Evolutionary conservation across 805 yeast species (phyloP).

Genomic region (Kregervanrija pseudodelftensis): DNA sequence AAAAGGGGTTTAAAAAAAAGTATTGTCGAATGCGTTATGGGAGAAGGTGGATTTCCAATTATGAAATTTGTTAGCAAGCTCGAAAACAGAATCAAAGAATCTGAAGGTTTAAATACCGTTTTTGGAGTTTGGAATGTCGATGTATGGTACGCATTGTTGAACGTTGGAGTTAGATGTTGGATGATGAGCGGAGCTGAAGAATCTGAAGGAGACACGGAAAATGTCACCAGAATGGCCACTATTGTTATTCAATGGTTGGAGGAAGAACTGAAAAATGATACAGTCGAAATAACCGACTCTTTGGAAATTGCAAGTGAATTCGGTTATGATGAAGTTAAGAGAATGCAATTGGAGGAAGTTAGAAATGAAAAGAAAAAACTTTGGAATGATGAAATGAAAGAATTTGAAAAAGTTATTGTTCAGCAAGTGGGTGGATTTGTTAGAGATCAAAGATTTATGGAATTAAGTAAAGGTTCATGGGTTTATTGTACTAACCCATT

Average conservation of each 20-base stretch:
- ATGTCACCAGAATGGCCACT: conserved; percentile 3
- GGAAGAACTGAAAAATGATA: not conserved
- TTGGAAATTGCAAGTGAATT: conserved; percentile 11
- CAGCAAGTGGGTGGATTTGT: conserved; percentile 64
- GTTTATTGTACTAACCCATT: conserved; percentile 56
- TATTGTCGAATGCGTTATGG: conserved; percentile 11
- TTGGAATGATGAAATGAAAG: conserved; percentile 41
- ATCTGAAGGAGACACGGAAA: conserved; percentile 6
- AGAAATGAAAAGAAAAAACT: conserved; percentile 28
- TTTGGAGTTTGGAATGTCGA: conserved; percentile 11
- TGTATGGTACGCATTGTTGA: conserved; percentile 8
- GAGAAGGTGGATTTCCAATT: conserved; percentile 7
- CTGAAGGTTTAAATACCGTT: conserved; percentile 1
- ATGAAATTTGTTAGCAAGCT: conserved; percentile 4
- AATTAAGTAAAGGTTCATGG: conserved; percentile 75
- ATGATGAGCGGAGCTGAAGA: conserved; percentile 8
- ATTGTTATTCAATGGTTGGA: conserved; percentile 8
- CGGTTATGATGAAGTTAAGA: conserved; percentile 44
- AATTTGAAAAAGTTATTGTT: conserved; percentile 43
- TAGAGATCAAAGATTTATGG: conserved; percentile 65
- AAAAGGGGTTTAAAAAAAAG: conserved; percentile 10
- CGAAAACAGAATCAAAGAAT: not conserved
- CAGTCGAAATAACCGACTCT: conserved; percentile 1
- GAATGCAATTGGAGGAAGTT: conserved; percentile 41
- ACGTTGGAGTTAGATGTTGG: conserved; percentile 11